Evolutionary conservation across 768 basidiomycete species (phyloP), one percentile per base, ranked within the genome.

Genomic region (Baorangia bicolor): DNA sequence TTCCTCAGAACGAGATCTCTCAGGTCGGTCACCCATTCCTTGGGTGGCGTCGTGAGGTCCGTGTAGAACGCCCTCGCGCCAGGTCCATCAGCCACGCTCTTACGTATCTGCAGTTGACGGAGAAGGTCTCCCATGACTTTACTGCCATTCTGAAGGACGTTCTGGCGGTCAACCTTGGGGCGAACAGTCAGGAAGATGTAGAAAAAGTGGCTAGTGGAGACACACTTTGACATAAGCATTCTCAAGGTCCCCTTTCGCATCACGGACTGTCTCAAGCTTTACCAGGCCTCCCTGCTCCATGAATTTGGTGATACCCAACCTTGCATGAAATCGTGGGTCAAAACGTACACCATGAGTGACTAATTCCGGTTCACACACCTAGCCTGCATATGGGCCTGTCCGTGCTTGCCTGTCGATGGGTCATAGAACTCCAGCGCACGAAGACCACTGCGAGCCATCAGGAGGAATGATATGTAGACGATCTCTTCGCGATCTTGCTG

Each of bases 371-470:
- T 28, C 27, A 58, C 81, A 44, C 69, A 90, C 89, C 90, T 83
- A 42, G 90, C 91, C 72, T 93, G 89, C 92, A 92, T 94, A 65
- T 92, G 90, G 16, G 90, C 91, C 66, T 94, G 90, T 18, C 92
- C 90, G 63, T 94, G 92, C 69, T 92, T 92, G 71, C 85, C 75
- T 14, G 85, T 89, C 27, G 74, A 75, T 25, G 92, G 92, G 64
- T 95, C 90, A 63, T 89, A 95, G 67, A 78, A 92, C 69, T 94
- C 90, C 35, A 94, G 77, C 5, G 84, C 91, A 34, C 87, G 80
- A 34, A 94, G 69, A 57, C 88, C 93, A 38, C 83, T 86, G 28
- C 92, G 83, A n/a, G 88, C 90, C 92, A 94, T 94, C 48, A 89
- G 70, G 28, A 92, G 75, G 78, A 89, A 94, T 0, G 87, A 86